A percentile compares a stretch with the other conserved stretches of the same genome.
phyloP scores from a whole-genome alignment of 2,329 filamentous ascomycete genomes.

The Aspergillus fumigatiaffinis region DNA sequence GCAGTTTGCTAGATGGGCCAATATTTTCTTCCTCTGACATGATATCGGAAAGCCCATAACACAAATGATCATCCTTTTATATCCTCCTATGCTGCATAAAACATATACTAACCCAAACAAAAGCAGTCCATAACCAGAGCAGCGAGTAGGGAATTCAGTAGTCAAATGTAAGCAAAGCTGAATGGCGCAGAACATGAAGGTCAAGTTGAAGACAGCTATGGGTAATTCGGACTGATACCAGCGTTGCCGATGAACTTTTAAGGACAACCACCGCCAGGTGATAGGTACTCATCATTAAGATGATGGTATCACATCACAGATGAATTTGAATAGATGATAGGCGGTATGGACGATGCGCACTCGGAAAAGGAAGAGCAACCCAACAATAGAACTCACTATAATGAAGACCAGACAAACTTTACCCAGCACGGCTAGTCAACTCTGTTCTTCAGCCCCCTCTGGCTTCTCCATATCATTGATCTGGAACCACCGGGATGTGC shows the following conservation, averaged over 20 bases:
- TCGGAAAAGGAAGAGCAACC: slow-evolving; percentile 18
- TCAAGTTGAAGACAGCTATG: not conserved
- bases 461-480: slow-evolving; percentile 78
- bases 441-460: slow-evolving; percentile 74
- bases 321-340: not conserved
- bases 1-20: not conserved
- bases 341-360: slow-evolving; percentile 8
- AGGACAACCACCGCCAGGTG: not conserved
- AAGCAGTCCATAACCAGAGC: not conserved
- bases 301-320: not conserved
- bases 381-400: slow-evolving; percentile 14
- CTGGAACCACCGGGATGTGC: slow-evolving; percentile 82
- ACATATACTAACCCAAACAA: not conserved
- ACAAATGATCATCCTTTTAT: not conserved
- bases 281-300: not conserved
- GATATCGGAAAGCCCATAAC: not conserved
- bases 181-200: not conserved
- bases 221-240: not conserved
- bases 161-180: not conserved
- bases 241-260: not conserved
- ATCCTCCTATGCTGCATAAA: not conserved
- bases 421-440: slow-evolving; percentile 34
- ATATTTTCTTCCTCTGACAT: not conserved
- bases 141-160: not conserved
- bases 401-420: slow-evolving; percentile 18